Evolutionary conservation across 2,329 filamentous ascomycete genomes (phyloP).

Genomic region (Phaeoacremonium minimum): DNA sequence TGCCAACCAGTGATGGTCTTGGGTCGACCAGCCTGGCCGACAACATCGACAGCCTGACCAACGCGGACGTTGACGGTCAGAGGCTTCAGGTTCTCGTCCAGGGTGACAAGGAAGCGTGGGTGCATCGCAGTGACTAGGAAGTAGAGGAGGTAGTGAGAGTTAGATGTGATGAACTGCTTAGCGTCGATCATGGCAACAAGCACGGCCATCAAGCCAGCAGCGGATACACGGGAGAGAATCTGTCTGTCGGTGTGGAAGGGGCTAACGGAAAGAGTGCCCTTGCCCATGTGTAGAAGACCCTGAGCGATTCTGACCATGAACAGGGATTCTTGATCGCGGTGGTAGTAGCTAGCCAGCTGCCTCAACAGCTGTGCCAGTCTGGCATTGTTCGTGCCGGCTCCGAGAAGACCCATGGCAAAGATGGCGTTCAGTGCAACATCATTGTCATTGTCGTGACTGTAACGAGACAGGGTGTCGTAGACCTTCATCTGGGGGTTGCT

Average conservation of each 20-base stretch:
- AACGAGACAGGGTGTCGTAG: constrained; percentile 94
- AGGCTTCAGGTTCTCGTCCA: constrained; percentile 91
- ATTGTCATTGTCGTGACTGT: constrained; percentile 97
- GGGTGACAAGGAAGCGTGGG: constrained; percentile 90
- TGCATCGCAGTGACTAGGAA: constrained; percentile 96
- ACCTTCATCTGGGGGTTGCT: constrained; percentile 99
- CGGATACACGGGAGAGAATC: constrained; percentile 86
- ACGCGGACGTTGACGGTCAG: constrained; percentile 94
- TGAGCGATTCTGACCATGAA: constrained; percentile 99
- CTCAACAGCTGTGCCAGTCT: constrained; percentile 89
- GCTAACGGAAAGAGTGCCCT: constrained; percentile 91
- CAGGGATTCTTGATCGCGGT: constrained; percentile 89
- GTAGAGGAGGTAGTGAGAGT: constrained; percentile 89
- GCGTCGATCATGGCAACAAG: constrained; percentile 93
- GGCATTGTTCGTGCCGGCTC: constrained; percentile 97
- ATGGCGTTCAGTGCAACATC: constrained; percentile 98
- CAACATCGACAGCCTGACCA: constrained; percentile 95
- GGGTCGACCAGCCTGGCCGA: constrained; percentile 91
- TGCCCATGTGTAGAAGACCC: constrained; percentile 97
- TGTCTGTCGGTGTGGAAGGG: constrained; percentile 99
- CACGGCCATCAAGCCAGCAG: constrained; percentile 84
- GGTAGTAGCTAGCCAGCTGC: constrained; percentile 96
- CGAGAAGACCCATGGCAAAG: constrained; percentile 96
- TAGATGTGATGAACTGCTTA: constrained; percentile 70
- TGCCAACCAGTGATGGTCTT: constrained; percentile 99